Evolutionary conservation across 257 asterid genomes (phyloP).

Genomic region (Rauvolfia tetraphylla): DNA sequence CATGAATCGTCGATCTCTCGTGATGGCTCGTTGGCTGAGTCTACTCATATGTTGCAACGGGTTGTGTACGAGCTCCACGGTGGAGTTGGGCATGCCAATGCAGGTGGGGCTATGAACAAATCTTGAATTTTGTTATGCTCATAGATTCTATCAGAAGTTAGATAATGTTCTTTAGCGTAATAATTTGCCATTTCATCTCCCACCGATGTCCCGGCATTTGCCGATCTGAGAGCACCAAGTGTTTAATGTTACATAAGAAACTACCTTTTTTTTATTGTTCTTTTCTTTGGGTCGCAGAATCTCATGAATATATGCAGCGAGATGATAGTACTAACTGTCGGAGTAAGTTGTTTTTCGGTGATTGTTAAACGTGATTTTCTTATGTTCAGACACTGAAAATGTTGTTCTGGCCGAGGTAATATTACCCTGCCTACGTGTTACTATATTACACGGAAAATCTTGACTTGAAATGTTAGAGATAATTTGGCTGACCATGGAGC

Average conservation of each 20-base stretch:
- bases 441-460: too few species aligned
- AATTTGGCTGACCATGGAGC: not conserved
- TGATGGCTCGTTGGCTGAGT: not conserved
- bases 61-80: conserved; percentile 7
- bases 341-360: too few species aligned
- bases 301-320: too few species aligned
- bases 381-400: not conserved
- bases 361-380: too few species aligned
- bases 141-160: not conserved
- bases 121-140: not conserved
- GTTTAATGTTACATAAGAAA: not conserved
- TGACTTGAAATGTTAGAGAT: not conserved
- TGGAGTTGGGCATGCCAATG: not conserved
- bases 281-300: too few species aligned
- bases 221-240: too few species aligned
- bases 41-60: conserved; percentile 13
- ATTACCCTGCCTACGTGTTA: not conserved
- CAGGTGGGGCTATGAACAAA: conserved; percentile 1
- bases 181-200: too few species aligned
- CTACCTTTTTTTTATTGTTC: too few species aligned
- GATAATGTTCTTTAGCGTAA: too few species aligned
- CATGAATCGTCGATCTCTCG: not conserved
- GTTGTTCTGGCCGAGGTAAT: not conserved
- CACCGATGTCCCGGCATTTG: too few species aligned
- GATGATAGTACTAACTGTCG: too few species aligned